Conservation (phyloP, 2,329 filamentous ascomycete species). For the Colletotrichum musae region DNA sequence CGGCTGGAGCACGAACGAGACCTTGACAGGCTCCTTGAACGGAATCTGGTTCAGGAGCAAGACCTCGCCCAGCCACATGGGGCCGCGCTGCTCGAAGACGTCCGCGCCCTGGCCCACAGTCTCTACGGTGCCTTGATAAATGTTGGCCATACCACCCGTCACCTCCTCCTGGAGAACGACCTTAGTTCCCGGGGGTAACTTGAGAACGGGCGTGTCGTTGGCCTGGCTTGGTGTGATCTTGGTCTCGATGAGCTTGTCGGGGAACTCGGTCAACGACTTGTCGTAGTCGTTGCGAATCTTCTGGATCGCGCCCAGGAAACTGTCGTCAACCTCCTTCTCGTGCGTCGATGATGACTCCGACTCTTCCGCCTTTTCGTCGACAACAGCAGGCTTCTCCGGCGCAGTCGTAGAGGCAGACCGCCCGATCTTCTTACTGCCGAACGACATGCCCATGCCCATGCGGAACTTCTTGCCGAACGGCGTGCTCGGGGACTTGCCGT, state of each 20-base stretch:
- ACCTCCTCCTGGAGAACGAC: conserved; percentile 80
- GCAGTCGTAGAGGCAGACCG: conserved; percentile 76
- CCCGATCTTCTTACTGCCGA: conserved; percentile 87
- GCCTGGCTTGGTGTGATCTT: conserved; percentile 78
- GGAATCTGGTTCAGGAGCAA: conserved; percentile 87
- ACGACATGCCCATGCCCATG: conserved; percentile 75
- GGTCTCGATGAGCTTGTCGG: conserved; percentile 70
- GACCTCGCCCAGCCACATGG: conserved; percentile 93
- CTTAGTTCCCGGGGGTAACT: conserved; percentile 76
- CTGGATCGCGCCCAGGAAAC: conserved; percentile 79
- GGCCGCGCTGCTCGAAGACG: conserved; percentile 86
- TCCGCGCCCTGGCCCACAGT: conserved; percentile 84
- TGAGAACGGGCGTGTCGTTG: conserved; percentile 82
- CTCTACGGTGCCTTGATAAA: conserved; percentile 91
- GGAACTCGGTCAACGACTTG: conserved; percentile 71
- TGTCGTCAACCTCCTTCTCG: conserved; percentile 83
- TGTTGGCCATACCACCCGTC: conserved; percentile 80
- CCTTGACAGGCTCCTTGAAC: conserved; percentile 92
- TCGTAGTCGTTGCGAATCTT: conserved; percentile 82
- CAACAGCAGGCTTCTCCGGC: conserved; percentile 79
- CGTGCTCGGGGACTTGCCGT: conserved; percentile 70
- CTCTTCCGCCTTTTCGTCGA: conserved; percentile 83
- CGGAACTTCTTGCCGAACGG: conserved; percentile 89
- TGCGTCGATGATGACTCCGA: conserved; percentile 75
- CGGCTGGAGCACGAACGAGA: conserved; percentile 93